These are phyloP conservation scores for Poa annua DNA, from an alignment of 176 grass and related monocot species.

Conservation along the genomic window DNA sequence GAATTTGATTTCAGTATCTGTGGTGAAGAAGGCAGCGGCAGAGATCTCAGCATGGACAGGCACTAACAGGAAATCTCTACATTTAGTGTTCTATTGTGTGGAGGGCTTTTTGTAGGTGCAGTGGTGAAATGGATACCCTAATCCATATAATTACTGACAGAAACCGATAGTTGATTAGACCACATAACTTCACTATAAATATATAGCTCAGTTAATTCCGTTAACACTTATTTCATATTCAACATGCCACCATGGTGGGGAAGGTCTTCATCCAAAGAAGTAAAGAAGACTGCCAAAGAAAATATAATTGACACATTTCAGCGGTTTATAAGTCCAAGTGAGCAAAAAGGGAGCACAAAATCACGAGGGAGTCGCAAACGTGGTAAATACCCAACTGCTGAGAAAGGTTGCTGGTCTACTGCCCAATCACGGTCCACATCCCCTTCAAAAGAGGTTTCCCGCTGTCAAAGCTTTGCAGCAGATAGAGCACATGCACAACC, in stretches of 20 bases:
- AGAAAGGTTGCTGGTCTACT: conserved; percentile 83
- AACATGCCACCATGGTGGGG: conserved; percentile 97
- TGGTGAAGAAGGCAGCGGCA: conserved; percentile 15
- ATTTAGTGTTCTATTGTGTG: conserved; percentile 16
- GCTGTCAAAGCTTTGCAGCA: conserved; percentile 94
- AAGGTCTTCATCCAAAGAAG: conserved; percentile 93
- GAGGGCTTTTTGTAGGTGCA: conserved; percentile 28
- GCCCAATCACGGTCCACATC: conserved; percentile 90
- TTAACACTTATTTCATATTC: conserved; percentile 40
- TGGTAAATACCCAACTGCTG: conserved; percentile 58
- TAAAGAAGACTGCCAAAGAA: conserved; percentile 89
- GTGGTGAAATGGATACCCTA: conserved; percentile 8
- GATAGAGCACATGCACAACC: conserved; percentile 74
- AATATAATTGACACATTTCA: conserved; percentile 90
- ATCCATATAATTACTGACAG: conserved; percentile 28
- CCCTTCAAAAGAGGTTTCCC: conserved; percentile 83
- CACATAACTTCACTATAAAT: conserved; percentile 31
- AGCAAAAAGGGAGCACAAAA: conserved; percentile 75
- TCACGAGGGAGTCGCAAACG: conserved; percentile 58
- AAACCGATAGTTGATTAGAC: conserved; percentile 35
- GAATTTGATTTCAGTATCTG: conserved; percentile 42
- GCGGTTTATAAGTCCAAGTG: conserved; percentile 78
- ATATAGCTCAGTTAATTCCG: conserved; percentile 42
- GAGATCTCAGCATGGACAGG: not conserved
- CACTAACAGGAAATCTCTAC: conserved; percentile 18